Evolutionary conservation across 2,329 filamentous ascomycete genomes (phyloP).

Genomic region (Rutstroemia sp.): DNA sequence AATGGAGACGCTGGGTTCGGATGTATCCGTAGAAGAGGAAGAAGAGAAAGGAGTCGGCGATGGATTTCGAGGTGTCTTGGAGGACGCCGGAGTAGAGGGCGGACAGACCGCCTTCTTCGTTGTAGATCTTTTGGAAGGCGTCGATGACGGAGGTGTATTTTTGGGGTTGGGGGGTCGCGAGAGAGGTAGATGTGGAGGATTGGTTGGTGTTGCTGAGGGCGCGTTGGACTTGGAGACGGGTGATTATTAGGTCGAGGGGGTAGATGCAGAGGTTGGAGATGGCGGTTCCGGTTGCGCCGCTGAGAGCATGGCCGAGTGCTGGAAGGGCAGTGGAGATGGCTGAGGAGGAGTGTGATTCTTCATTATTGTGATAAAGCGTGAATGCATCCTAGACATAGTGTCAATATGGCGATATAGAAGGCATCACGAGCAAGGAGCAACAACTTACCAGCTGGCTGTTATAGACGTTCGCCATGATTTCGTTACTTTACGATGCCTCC

Average conservation of each 20-base stretch:
- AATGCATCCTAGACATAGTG: slow-evolving; percentile 22
- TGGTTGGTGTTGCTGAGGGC: slow-evolving; percentile 39
- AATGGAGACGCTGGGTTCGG: slow-evolving; percentile 32
- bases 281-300: slow-evolving; percentile 70
- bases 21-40: slow-evolving; percentile 69
- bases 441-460: slow-evolving; percentile 36
- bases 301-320: slow-evolving; percentile 73
- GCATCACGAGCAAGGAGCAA: background rate
- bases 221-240: slow-evolving; percentile 72
- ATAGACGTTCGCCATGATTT: slow-evolving; percentile 29
- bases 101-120: slow-evolving; percentile 55
- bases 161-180: slow-evolving; percentile 19
- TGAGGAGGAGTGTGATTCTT: slow-evolving; percentile 22
- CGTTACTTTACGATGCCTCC: background rate
- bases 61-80: slow-evolving; percentile 58
- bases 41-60: slow-evolving; percentile 75
- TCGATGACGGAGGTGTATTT: slow-evolving; percentile 62
- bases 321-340: slow-evolving; percentile 44
- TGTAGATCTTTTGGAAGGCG: slow-evolving; percentile 63
- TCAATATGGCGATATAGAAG: background rate
- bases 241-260: slow-evolving; percentile 74
- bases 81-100: slow-evolving; percentile 64
- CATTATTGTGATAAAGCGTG: slow-evolving; percentile 30
- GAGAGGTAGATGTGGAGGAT: slow-evolving; percentile 17
- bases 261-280: slow-evolving; percentile 74